These are phyloP conservation scores for Amanita pallidorosea DNA, from an alignment of 768 basidiomycete genomes.

Conservation along the genomic window DNA sequence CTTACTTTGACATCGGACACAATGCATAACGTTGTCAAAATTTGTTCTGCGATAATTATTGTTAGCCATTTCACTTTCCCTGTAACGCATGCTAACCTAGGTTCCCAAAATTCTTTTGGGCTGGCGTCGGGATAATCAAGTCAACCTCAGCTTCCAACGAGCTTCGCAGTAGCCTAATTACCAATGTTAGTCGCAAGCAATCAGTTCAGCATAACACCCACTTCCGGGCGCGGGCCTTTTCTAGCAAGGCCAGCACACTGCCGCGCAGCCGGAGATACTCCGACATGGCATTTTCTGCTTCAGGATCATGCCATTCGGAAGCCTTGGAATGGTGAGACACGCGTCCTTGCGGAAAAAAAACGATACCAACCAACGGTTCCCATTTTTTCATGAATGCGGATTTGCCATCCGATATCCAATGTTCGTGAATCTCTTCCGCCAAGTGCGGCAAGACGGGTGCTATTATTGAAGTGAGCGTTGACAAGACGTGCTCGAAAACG, in stretches of 20 bases:
- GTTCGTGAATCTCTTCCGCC: slow-evolving; percentile 75
- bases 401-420: slow-evolving; percentile 20
- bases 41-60: slow-evolving; percentile 30
- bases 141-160: slow-evolving; percentile 71
- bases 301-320: slow-evolving; percentile 49
- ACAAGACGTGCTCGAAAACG: slow-evolving; percentile 64
- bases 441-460: slow-evolving; percentile 87
- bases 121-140: slow-evolving; percentile 36
- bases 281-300: slow-evolving; percentile 53
- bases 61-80: neutral
- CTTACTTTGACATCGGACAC: slow-evolving; percentile 59
- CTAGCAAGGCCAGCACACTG: slow-evolving; percentile 55
- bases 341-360: neutral
- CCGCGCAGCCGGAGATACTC: slow-evolving; percentile 49
- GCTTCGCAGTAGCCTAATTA: slow-evolving; percentile 52
- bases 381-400: slow-evolving; percentile 73
- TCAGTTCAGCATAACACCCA: slow-evolving; percentile 20
- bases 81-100: slow-evolving; percentile 15
- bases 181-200: neutral
- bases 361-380: slow-evolving; percentile 46
- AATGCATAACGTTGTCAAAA: slow-evolving; percentile 69
- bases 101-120: slow-evolving; percentile 21
- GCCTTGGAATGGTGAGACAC: slow-evolving; percentile 24
- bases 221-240: slow-evolving; percentile 71
- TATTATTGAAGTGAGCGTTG: slow-evolving; percentile 56